Percentiles rank a stretch among this genome's conserved stretches.
phyloP scores from a whole-genome alignment of 2,329 filamentous ascomycete species.

The Triangularia setosa region DNA sequence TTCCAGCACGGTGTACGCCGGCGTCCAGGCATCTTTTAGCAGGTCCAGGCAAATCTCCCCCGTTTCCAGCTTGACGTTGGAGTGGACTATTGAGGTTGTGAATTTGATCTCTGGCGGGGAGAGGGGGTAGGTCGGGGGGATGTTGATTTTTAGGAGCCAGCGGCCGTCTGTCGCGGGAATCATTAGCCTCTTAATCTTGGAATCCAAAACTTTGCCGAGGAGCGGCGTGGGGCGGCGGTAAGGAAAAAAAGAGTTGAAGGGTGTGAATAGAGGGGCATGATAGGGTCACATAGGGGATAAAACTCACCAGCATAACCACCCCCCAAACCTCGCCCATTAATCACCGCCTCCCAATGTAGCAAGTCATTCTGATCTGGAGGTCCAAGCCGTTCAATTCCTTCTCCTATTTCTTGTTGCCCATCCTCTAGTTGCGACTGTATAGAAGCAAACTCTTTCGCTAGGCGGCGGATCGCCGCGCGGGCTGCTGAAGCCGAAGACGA shows the following conservation, averaged over 20 bases:
- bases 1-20: slow-evolving; percentile 75
- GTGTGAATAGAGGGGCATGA: neutral
- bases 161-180: slow-evolving; percentile 62
- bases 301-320: slow-evolving; percentile 53
- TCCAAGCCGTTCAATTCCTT: slow-evolving; percentile 56
- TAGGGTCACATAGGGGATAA: neutral
- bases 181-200: neutral
- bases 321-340: slow-evolving; percentile 55
- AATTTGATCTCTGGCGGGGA: slow-evolving; percentile 75
- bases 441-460: slow-evolving; percentile 55
- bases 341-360: slow-evolving; percentile 55
- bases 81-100: slow-evolving; percentile 78
- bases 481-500: slow-evolving; percentile 1
- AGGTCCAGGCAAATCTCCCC: slow-evolving; percentile 95
- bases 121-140: slow-evolving; percentile 77
- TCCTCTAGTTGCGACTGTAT: slow-evolving; percentile 40
- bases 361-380: slow-evolving; percentile 53
- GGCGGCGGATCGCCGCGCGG: slow-evolving; percentile 51
- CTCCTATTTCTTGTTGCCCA: slow-evolving; percentile 31
- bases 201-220: neutral
- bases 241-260: too few species aligned
- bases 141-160: slow-evolving; percentile 75
- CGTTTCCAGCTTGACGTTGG: slow-evolving; percentile 66
- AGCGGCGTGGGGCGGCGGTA: neutral
- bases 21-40: slow-evolving; percentile 74